A percentile compares a stretch with the other conserved stretches of the same genome.
phyloP scores from a whole-genome alignment of 495 filamentous ascomycete species.

The Rusavskia elegans region DNA sequence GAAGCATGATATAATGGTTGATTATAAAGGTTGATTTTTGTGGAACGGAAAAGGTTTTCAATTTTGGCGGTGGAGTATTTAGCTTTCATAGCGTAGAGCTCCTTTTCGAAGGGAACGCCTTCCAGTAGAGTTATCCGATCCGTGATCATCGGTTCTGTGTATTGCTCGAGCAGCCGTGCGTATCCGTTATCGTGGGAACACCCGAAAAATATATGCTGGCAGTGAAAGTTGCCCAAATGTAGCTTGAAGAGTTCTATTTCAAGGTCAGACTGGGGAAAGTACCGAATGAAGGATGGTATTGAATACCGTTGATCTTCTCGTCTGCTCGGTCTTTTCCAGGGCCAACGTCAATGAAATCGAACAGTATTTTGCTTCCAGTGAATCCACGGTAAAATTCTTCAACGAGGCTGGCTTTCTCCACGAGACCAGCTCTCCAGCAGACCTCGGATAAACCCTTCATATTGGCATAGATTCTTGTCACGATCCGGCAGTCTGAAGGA shows the following conservation, averaged over 20 bases:
- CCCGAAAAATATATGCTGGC: slow-evolving; percentile 67
- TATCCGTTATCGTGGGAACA: slow-evolving; percentile 65
- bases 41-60: slow-evolving; percentile 46
- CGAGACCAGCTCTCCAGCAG: slow-evolving; percentile 40
- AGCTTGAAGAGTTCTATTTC: slow-evolving; percentile 52
- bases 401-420: slow-evolving; percentile 33
- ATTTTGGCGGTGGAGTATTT: slow-evolving; percentile 45
- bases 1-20: slow-evolving; percentile 1
- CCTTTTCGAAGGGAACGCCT: slow-evolving; percentile 52
- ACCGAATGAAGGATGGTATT: background rate
- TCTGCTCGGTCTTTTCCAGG: slow-evolving; percentile 51
- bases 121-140: slow-evolving; percentile 59
- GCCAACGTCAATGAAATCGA: slow-evolving; percentile 66
- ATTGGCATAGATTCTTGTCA: slow-evolving; percentile 56
- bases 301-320: slow-evolving; percentile 58
- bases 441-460: slow-evolving; percentile 43
- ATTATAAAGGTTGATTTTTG: slow-evolving; percentile 32
- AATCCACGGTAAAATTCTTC: slow-evolving; percentile 63
- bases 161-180: slow-evolving; percentile 50
- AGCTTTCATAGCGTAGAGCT: slow-evolving; percentile 35
- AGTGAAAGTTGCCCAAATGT: slow-evolving; percentile 52
- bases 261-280: background rate
- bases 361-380: slow-evolving; percentile 51
- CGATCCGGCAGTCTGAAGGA: slow-evolving; percentile 38
- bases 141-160: slow-evolving; percentile 34